Base-by-base conservation (phyloP, 768 basidiomycete species). In the Kwoniella dendrophila region DNA sequence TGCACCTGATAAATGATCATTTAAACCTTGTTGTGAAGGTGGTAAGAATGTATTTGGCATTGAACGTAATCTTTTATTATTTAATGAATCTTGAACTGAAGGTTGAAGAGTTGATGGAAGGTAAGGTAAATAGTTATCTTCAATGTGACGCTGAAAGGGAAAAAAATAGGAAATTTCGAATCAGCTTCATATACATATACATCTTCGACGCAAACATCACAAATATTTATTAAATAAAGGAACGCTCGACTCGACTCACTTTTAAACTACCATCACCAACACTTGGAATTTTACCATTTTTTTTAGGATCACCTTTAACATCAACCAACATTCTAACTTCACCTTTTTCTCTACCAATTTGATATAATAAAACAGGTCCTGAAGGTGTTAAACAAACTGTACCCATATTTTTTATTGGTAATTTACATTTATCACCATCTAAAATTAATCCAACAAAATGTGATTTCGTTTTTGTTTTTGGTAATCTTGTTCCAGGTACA, bases 1-100 rank as follows among this genome's bases (percentile, higher is more conserved):
- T 76, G 80, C 58, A 69, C 78, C 65, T 64, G 69, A 18, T 80
- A 74, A 56, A 10, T 56, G 85, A 59, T 94, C 79, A 4, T 60
- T 64, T 6, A 70, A 62, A 1, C 78, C 80, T 74, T 95, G 94
- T 62, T 86, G 82, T 2, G 87, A 82, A 0, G 93, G 81, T 0
- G 96, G 90, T 1, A 99, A 84, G 82, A 90, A 96, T 0, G 90
- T 89, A 77, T 97, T 98, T 32, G 96, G 94, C 94, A 98, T 97
- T 20, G 87, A 86, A 14, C 92, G 84, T 18, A 96, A 82, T 22
- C 91, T 87, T 73, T 90, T 86, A 30, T 83, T 86, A n/a, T 86
- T 83, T n/a, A 96, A 81, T 0, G 92, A 89, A 29, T 75, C 81
- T 47, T 82, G 82, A 49, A 94, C 83, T 32, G 90, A 81, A 4